Conservation (phyloP, 176 grass and related monocot genomes). For the Avena sativa region DNA sequence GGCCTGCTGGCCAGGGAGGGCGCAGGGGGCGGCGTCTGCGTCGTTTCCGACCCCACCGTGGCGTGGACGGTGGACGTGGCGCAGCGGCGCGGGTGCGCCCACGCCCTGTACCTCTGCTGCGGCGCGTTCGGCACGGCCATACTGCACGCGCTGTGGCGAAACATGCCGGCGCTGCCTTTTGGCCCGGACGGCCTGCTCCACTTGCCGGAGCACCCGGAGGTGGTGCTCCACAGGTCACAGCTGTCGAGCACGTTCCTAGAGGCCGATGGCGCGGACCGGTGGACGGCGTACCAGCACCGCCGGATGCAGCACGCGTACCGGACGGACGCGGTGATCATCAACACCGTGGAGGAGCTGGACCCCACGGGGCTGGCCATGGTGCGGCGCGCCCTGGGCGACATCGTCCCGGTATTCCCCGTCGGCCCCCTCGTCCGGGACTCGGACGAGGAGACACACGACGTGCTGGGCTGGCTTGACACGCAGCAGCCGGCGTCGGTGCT, state of each 20-base stretch:
- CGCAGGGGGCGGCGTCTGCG: not conserved
- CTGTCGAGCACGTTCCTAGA: not conserved
- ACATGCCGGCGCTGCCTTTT: not conserved
- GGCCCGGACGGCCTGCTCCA: not conserved
- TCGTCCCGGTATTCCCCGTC: no score
- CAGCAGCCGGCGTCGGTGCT: no score
- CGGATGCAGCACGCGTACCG: slow-evolving; percentile 11
- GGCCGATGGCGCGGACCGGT: not conserved
- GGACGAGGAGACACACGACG: no score
- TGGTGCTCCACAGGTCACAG: slow-evolving; percentile 40
- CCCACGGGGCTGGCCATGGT: no score
- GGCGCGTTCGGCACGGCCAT: slow-evolving; percentile 43
- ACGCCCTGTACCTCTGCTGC: slow-evolving; percentile 33
- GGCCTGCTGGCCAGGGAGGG: not conserved
- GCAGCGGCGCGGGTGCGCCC: slow-evolving; percentile 16
- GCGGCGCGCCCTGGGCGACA: no score
- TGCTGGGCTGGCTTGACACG: no score
- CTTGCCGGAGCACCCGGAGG: slow-evolving; percentile 37
- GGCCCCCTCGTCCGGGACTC: no score
- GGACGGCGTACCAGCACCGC: not conserved
- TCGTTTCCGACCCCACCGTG: slow-evolving; percentile 38
- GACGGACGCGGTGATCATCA: not conserved
- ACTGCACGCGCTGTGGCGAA: not conserved
- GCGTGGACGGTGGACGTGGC: slow-evolving; percentile 46
- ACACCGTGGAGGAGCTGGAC: no score